phyloP scores from a whole-genome alignment of 2,329 filamentous ascomycete genomes.

The Fusarium sp. region DNA sequence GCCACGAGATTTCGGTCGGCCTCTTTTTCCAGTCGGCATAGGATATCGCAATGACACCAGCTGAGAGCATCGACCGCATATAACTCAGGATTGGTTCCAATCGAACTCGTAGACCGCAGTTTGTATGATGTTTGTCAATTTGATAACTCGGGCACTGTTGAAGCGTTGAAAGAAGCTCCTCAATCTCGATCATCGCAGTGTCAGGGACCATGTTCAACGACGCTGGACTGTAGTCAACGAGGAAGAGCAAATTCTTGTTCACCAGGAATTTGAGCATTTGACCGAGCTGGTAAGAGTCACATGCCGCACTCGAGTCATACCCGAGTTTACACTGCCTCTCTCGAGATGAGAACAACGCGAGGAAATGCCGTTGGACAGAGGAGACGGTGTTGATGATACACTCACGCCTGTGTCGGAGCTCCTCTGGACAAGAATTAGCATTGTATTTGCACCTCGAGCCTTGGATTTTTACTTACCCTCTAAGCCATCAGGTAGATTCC shows the following conservation, averaged over 20 bases:
- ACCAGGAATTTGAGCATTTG: constrained; percentile 79
- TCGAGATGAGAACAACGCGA: constrained; percentile 73
- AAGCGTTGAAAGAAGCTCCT: constrained; percentile 66
- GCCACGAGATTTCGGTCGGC: constrained; percentile 54
- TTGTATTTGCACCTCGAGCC: not conserved
- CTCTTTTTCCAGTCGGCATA: constrained; percentile 58
- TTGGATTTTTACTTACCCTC: constrained; percentile 60
- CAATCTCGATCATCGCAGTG: constrained; percentile 67
- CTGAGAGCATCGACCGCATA: constrained; percentile 65
- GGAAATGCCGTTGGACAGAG: constrained; percentile 74
- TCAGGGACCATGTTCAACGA: constrained; percentile 57
- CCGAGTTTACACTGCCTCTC: constrained; percentile 75
- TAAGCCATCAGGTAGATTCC: constrained; percentile 74
- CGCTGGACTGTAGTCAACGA: constrained; percentile 64
- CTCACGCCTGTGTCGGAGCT: constrained; percentile 71
- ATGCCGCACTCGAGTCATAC: constrained; percentile 76
- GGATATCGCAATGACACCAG: constrained; percentile 55
- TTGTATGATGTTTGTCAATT: constrained; percentile 75
- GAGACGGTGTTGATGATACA: constrained; percentile 75
- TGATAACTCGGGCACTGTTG: constrained; percentile 77
- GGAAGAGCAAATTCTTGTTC: constrained; percentile 66
- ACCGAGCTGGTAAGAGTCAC: constrained; percentile 81
- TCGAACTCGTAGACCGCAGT: constrained; percentile 75
- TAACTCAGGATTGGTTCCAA: constrained; percentile 73
- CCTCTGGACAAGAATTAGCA: constrained; percentile 55